Evolutionary conservation across 2,329 filamentous ascomycete genomes (phyloP).

Genomic region (Juglanconis oblonga): DNA sequence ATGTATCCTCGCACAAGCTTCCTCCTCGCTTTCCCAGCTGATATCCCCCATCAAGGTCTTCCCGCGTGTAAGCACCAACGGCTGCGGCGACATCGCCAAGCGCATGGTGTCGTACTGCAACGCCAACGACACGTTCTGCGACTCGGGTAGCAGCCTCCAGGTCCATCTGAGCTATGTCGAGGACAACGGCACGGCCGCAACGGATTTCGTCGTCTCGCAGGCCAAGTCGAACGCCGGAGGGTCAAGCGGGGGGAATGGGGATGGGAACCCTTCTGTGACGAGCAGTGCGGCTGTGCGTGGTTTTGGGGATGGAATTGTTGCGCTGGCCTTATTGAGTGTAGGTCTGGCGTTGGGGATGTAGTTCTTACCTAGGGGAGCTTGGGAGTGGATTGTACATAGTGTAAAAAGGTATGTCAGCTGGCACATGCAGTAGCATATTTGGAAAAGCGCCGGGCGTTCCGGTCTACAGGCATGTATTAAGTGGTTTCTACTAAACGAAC

Average conservation of each 20-base stretch:
- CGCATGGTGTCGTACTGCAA: constrained; percentile 27
- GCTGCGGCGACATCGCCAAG: constrained; percentile 22
- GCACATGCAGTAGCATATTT: no score
- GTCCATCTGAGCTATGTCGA: constrained; percentile 25
- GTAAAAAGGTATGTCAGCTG: no score
- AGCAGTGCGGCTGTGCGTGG: neutral
- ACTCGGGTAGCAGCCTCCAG: constrained; percentile 18
- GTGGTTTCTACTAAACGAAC: no score
- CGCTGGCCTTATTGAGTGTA: neutral
- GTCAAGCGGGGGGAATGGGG: neutral
- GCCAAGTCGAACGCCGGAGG: constrained; percentile 16
- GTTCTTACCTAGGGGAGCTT: neutral
- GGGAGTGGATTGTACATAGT: no score
- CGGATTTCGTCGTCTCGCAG: constrained; percentile 22
- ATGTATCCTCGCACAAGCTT: neutral
- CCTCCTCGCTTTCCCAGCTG: neutral
- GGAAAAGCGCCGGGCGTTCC: no score
- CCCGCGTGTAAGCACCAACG: constrained; percentile 19
- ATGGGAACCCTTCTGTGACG: neutral
- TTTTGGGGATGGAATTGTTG: neutral
- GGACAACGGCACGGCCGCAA: constrained; percentile 22
- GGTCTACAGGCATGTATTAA: no score
- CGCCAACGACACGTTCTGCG: constrained; percentile 26
- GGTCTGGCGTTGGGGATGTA: neutral
- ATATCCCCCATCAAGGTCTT: constrained; percentile 21